Conservation (phyloP, 75 land plant genomes). For the Adiantum capillusveneris region DNA sequence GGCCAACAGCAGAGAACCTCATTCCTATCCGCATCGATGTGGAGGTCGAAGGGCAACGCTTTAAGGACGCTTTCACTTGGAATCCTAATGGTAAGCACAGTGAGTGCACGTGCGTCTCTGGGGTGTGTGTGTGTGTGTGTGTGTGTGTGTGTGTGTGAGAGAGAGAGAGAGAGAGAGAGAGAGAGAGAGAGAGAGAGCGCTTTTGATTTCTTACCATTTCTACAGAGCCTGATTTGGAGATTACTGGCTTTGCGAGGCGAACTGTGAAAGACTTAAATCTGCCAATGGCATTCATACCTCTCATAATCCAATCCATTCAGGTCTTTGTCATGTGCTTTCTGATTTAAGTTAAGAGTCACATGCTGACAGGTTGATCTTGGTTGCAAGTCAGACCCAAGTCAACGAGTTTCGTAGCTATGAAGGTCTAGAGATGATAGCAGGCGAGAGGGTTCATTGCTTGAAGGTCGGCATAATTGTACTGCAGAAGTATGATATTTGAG, state of each 20-base stretch:
- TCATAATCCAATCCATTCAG: conserved; percentile 70
- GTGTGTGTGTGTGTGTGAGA: too few species aligned
- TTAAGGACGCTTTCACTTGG: conserved; percentile 83
- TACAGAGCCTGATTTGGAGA: conserved; percentile 72
- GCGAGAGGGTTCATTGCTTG: conserved; percentile 67
- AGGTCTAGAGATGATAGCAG: conserved; percentile 78
- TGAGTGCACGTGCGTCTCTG: too few species aligned
- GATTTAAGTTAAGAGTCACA: too few species aligned
- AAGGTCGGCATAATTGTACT: conserved; percentile 51
- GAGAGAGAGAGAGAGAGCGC: neutral
- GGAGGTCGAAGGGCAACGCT: conserved; percentile 61
- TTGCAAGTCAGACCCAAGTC: conserved; percentile 56
- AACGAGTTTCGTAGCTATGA: conserved; percentile 72
- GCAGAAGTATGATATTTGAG: too few species aligned
- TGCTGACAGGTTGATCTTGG: too few species aligned
- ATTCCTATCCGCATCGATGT: conserved; percentile 79
- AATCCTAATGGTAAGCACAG: conserved; percentile 63
- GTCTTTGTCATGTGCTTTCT: too few species aligned
- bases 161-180: too few species aligned
- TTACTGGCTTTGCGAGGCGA: conserved; percentile 60
- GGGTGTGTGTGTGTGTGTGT: too few species aligned
- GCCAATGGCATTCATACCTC: conserved; percentile 59
- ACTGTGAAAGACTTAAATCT: conserved; percentile 78
- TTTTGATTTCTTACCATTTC: neutral
- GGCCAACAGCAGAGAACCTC: conserved; percentile 71